Conservation (phyloP, 306 rosid species). For the Lathyrus oleraceus region DNA sequence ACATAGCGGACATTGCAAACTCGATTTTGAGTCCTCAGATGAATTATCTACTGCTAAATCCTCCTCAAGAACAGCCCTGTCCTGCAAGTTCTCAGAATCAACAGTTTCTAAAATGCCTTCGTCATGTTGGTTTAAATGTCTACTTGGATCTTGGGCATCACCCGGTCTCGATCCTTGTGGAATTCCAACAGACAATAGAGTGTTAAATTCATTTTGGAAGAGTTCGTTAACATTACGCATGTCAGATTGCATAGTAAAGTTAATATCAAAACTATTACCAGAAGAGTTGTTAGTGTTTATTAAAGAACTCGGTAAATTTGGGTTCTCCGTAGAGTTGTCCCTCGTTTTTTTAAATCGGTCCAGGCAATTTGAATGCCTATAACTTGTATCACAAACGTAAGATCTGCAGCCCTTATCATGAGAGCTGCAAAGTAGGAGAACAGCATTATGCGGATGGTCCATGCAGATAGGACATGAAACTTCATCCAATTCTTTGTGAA, state of each 20-base stretch:
- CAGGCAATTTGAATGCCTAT: conserved; percentile 96
- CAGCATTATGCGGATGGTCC: conserved; percentile 99
- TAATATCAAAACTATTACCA: conserved; percentile 61
- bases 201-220: conserved; percentile 65
- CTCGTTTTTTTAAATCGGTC: conserved; percentile 88
- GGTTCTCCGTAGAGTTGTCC: conserved; percentile 59
- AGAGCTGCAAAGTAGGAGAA: conserved; percentile 95
- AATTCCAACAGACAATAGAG: conserved; percentile 65
- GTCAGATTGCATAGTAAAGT: conserved; percentile 56
- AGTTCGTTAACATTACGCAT: conserved; percentile 64
- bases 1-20: conserved; percentile 83
- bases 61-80: conserved; percentile 65
- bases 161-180: conserved; percentile 60
- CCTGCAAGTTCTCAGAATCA: conserved; percentile 76
- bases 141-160: conserved; percentile 66
- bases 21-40: conserved; percentile 53
- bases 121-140: conserved; percentile 56
- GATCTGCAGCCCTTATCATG: conserved; percentile 97
- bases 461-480: conserved; percentile 98
- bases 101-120: conserved; percentile 64
- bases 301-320: conserved; percentile 67
- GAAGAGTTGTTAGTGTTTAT: conserved; percentile 64
- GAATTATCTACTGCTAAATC: conserved; percentile 63
- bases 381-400: conserved; percentile 93
- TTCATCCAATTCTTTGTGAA: conserved; percentile 98